phyloP scores from a whole-genome alignment of 345 rosid genomes.

The Bretschneidera sinensis region DNA sequence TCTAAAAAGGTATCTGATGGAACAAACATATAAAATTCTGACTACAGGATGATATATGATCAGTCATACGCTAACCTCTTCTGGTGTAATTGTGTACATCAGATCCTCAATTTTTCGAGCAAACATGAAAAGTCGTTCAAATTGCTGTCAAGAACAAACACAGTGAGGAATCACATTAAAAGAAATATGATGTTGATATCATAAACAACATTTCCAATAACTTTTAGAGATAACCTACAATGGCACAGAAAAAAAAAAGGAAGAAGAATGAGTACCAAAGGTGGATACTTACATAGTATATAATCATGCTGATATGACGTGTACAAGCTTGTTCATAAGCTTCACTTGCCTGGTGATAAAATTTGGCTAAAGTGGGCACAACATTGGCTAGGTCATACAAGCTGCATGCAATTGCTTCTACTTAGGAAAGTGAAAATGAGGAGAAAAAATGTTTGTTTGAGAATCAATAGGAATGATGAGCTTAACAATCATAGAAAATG shows the following conservation, averaged over 20 bases:
- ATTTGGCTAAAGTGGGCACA: constrained; percentile 94
- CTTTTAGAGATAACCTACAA: background rate
- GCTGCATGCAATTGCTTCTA: constrained; percentile 45
- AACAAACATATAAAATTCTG: constrained; percentile 1
- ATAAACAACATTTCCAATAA: no score
- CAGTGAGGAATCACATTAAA: constrained; percentile 6
- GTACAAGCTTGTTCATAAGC: constrained; percentile 98
- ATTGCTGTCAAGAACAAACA: constrained; percentile 60
- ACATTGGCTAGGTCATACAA: constrained; percentile 96
- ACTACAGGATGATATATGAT: constrained; percentile 3
- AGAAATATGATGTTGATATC: no score
- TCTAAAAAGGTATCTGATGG: constrained; percentile 1
- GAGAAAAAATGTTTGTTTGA: background rate
- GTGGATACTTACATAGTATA: constrained; percentile 67
- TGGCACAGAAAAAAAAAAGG: constrained; percentile 2
- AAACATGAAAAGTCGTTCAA: constrained; percentile 90
- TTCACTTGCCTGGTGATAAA: constrained; percentile 99
- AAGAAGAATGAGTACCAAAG: background rate
- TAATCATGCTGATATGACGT: constrained; percentile 92
- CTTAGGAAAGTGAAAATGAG: constrained; percentile 12
- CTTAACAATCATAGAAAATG: constrained; percentile 2
- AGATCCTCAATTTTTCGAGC: constrained; percentile 85
- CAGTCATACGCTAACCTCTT: constrained; percentile 60
- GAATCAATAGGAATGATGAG: constrained; percentile 3
- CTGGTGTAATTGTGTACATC: constrained; percentile 91